phyloP scores from a whole-genome alignment of 2,329 filamentous ascomycete genomes.

The Sporothrix protearum region DNA sequence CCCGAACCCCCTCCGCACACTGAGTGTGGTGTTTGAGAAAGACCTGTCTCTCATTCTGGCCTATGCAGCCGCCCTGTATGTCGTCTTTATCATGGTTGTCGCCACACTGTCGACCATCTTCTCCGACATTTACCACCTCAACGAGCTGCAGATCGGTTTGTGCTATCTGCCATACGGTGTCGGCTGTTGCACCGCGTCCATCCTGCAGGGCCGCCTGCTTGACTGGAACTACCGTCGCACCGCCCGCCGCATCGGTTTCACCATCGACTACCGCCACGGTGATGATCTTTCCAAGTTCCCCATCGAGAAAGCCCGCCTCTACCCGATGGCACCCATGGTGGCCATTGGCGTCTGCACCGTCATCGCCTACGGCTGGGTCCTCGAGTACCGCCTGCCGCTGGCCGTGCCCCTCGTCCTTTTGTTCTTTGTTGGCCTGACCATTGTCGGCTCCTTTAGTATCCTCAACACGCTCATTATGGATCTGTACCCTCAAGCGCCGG shows the following conservation, averaged over 20 bases:
- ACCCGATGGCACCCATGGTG: constrained; percentile 54
- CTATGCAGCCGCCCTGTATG: constrained; percentile 53
- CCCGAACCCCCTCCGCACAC: constrained; percentile 56
- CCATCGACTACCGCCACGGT: constrained; percentile 57
- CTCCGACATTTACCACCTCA: constrained; percentile 49
- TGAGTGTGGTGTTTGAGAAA: constrained; percentile 54
- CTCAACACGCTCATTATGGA: constrained; percentile 63
- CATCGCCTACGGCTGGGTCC: constrained; percentile 54
- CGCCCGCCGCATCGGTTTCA: constrained; percentile 58
- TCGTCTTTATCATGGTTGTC: constrained; percentile 53
- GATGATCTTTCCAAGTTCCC: constrained; percentile 51
- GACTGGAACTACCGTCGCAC: constrained; percentile 69
- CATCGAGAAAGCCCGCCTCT: constrained; percentile 53
- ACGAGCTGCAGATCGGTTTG: constrained; percentile 50
- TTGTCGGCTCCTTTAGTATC: constrained; percentile 61
- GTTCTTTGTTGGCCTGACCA: constrained; percentile 55
- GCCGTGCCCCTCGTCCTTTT: constrained; percentile 54
- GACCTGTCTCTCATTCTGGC: constrained; percentile 53
- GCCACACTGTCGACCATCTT: constrained; percentile 53
- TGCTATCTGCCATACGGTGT: constrained; percentile 54
- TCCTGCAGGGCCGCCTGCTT: constrained; percentile 55
- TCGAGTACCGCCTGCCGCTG: constrained; percentile 43
- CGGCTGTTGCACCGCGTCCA: constrained; percentile 47
- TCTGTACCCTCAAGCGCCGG: constrained; percentile 57
- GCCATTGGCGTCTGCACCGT: constrained; percentile 51